Conservation (phyloP, 345 rosid genomes). For the Sisymbrium altissimum region DNA sequence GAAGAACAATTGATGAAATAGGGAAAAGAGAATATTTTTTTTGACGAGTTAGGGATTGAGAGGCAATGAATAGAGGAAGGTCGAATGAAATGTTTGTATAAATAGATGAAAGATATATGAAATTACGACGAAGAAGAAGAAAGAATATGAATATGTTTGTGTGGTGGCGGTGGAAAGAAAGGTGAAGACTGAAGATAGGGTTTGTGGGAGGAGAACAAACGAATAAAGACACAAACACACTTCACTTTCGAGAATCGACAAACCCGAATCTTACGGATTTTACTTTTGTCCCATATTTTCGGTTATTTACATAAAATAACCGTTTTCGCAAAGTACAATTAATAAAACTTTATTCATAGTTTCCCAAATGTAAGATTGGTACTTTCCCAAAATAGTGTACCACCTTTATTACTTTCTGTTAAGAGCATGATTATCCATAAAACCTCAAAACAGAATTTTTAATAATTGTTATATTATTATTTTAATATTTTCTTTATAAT, state of each 20-base stretch:
- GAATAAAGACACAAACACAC: conserved; percentile 8
- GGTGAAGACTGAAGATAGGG: conserved; percentile 23
- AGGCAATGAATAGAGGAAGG: background rate
- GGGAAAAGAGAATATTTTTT: background rate
- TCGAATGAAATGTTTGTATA: conserved; percentile 10
- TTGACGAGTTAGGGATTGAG: background rate
- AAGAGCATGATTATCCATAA: too few species aligned
- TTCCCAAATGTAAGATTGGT: background rate
- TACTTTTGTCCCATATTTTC: background rate
- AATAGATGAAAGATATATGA: background rate
- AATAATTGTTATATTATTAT: too few species aligned
- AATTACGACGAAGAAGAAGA: background rate
- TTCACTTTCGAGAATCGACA: background rate
- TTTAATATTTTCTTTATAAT: too few species aligned
- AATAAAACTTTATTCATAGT: background rate
- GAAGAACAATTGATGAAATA: background rate
- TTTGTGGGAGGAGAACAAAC: conserved; percentile 5
- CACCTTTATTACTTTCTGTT: too few species aligned
- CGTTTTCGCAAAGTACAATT: too few species aligned
- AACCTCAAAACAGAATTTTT: too few species aligned
- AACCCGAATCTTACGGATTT: conserved; percentile 11
- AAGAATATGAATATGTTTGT: background rate
- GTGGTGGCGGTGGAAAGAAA: conserved; percentile 33
- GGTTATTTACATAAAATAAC: background rate
- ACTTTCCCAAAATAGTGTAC: too few species aligned